phyloP scores from a whole-genome alignment of 2,329 filamentous ascomycete genomes.

The Cadophora gregata region DNA sequence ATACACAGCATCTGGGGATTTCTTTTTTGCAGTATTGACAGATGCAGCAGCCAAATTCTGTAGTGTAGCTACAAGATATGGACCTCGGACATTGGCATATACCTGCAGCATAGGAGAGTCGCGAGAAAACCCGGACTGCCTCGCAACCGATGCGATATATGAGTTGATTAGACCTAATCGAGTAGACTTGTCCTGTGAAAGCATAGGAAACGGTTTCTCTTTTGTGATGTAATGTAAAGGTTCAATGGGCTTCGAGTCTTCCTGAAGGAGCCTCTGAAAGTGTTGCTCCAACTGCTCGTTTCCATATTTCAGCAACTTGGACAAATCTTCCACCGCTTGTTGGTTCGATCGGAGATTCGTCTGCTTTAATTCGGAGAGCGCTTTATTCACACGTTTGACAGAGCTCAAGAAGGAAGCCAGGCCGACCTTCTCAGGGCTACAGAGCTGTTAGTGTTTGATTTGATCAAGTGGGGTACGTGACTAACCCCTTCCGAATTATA shows the following conservation, averaged over 20 bases:
- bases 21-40: slow-evolving; percentile 81
- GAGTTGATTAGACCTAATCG: slow-evolving; percentile 79
- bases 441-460: slow-evolving; percentile 33
- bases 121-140: slow-evolving; percentile 52
- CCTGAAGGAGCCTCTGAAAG: slow-evolving; percentile 78
- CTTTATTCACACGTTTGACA: slow-evolving; percentile 85
- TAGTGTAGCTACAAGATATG: slow-evolving; percentile 82
- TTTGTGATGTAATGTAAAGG: slow-evolving; percentile 94
- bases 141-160: slow-evolving; percentile 70
- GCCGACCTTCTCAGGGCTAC: slow-evolving; percentile 78
- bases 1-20: slow-evolving; percentile 81
- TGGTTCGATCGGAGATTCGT: slow-evolving; percentile 95
- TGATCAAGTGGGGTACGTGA: slow-evolving; percentile 17
- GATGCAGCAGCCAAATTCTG: slow-evolving; percentile 89
- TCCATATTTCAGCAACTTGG: slow-evolving; percentile 76
- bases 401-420: slow-evolving; percentile 86
- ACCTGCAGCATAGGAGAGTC: slow-evolving; percentile 79
- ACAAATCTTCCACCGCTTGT: slow-evolving; percentile 82
- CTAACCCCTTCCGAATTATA: slow-evolving; percentile 80
- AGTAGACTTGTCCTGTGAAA: slow-evolving; percentile 78
- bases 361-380: slow-evolving; percentile 81
- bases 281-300: slow-evolving; percentile 83
- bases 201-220: slow-evolving; percentile 79
- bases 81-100: slow-evolving; percentile 84
- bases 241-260: slow-evolving; percentile 82